phyloP scores from a whole-genome alignment of 306 rosid genomes.

The Oemleria cerasiformis region DNA sequence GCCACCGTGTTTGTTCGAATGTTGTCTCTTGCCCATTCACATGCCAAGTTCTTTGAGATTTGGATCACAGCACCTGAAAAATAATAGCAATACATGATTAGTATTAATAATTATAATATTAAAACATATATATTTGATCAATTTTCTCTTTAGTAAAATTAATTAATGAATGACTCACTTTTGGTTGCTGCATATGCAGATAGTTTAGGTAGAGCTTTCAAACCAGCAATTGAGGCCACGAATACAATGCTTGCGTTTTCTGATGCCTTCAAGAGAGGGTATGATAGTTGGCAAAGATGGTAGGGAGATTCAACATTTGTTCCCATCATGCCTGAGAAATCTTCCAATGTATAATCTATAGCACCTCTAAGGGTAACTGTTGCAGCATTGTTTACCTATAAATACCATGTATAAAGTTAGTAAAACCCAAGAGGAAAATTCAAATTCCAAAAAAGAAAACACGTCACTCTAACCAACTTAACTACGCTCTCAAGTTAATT shows the following conservation, averaged over 20 bases:
- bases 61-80: constrained; percentile 59
- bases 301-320: constrained; percentile 37
- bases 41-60: constrained; percentile 51
- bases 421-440: neutral
- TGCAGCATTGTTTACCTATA: constrained; percentile 36
- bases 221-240: constrained; percentile 35
- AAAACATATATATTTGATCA: neutral
- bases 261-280: constrained; percentile 42
- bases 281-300: constrained; percentile 39
- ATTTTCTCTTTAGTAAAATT: neutral
- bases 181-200: constrained; percentile 47
- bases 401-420: too few relatives aligned
- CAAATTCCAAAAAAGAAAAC: neutral
- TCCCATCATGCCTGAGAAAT: constrained; percentile 25
- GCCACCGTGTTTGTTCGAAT: constrained; percentile 53
- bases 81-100: too few relatives aligned
- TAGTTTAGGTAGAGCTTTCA: constrained; percentile 24
- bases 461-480: neutral
- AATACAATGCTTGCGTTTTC: constrained; percentile 42
- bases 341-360: constrained; percentile 17
- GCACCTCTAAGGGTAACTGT: neutral
- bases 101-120: too few relatives aligned
- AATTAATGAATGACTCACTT: constrained; percentile 25
- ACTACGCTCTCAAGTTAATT: too few relatives aligned
- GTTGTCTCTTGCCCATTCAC: constrained; percentile 72